Base-by-base conservation (phyloP, 805 yeast genomes). In the Candida maris region DNA sequence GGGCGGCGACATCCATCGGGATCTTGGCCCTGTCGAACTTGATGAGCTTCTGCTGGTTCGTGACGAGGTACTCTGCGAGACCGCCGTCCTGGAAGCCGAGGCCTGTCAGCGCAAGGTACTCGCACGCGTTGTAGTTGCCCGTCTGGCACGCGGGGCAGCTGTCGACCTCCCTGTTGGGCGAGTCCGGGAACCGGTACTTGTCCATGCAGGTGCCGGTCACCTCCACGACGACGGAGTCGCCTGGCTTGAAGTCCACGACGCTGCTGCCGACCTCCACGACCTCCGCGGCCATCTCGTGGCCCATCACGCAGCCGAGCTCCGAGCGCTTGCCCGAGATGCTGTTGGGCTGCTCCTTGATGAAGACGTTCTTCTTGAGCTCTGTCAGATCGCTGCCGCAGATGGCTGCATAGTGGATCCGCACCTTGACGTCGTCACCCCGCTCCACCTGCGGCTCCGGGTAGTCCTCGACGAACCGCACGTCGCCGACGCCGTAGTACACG, bases 341-440 rank as follows among this genome's bases (percentile, higher is more conserved):
- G 37, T 39, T 35, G 6, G 36, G 39, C 9, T 33, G 27, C 4
- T 21, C 66, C 70, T 21, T 54, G 46, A 46, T 64, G 71, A 39
- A 39, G 15, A 39, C 39, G 15, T 37, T 37, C 19, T 30, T 26
- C 5, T 37, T 20, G 29, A 39, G 32, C 49, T 78, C 75, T 42
- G 72, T 75, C 32, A 75, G 52, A 48, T 75, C 81, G 6, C 75
- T 62, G n/a, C 81, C 81, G 46, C 81, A 76, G 32, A 76, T 73
- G 1, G 80, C 81, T 42, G 78, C 70, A 54, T 63, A 73, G 7
- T 63, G 51, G n/a, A 72, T 64, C 16, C 65, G 70, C 19, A 73
- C 47, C 10, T 69, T 56, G n/a, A 71, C 57, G 32, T 72, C 76
- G 22, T 64, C 63, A 4, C 58, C 56, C 16, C 57, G 51, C 3